Evolutionary conservation across 2,329 filamentous ascomycete genomes (phyloP).

Genomic region (Aspergillus thermomutatus): DNA sequence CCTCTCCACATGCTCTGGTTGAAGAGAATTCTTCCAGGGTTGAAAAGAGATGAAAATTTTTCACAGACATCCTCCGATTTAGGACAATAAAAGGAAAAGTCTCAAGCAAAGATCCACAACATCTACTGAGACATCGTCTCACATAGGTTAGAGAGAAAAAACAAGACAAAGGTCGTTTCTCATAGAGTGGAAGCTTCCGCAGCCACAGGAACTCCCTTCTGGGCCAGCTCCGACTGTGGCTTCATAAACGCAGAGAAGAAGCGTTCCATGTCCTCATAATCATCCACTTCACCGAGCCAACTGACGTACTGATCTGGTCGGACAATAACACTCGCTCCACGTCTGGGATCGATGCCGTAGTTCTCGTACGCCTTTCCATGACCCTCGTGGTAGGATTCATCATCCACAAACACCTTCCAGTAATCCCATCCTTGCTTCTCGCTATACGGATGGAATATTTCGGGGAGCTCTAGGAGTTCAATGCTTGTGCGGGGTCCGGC

Average conservation of each 20-base stretch:
- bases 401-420: constrained; percentile 54
- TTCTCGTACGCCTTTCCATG: constrained; percentile 55
- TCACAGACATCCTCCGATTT: not conserved
- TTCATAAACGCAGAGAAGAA: constrained; percentile 15
- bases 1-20: not conserved
- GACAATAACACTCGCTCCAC: constrained; percentile 49
- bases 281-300: constrained; percentile 21
- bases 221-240: constrained; percentile 11
- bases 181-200: not conserved
- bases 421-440: constrained; percentile 53
- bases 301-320: constrained; percentile 56
- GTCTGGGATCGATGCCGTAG: constrained; percentile 48
- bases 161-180: not conserved
- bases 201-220: not conserved
- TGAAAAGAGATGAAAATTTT: not conserved
- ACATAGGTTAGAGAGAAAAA: too few relatives aligned
- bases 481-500: constrained; percentile 24
- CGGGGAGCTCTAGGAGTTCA: constrained; percentile 38
- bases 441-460: constrained; percentile 47
- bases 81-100: not conserved
- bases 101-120: not conserved
- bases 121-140: not conserved
- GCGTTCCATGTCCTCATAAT: constrained; percentile 13
- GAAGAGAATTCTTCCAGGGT: not conserved
- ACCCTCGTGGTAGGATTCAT: constrained; percentile 45